A percentile compares a stretch with the other conserved stretches of the same genome.
Evolutionary conservation across 1,284 basidiomycete species (phyloP).

Genomic region (Puccinia novopanici): DNA sequence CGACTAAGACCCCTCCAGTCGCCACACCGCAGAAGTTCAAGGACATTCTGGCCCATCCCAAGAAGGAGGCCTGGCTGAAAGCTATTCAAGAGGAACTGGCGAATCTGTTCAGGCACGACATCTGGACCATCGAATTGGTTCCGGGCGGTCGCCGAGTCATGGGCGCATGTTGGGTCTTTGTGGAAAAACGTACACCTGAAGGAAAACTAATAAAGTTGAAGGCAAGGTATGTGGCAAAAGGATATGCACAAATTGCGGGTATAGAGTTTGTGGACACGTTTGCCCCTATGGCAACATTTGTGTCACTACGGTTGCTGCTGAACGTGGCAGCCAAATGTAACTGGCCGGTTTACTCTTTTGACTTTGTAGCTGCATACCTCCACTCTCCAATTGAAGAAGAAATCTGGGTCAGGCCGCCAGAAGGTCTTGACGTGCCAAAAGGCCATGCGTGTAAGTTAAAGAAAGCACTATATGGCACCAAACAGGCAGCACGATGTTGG

Average conservation of each 20-base stretch:
- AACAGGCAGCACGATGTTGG: slow-evolving; percentile 9
- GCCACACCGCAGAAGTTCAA: too few relatives aligned
- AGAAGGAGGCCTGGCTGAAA: not conserved
- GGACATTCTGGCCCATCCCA: too few relatives aligned
- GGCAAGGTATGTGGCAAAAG: slow-evolving; percentile 1
- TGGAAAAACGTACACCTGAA: slow-evolving; percentile 1
- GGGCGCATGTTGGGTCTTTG: slow-evolving; percentile 5
- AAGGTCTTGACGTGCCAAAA: too few relatives aligned
- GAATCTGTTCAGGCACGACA: not conserved
- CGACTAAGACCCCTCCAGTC: not conserved
- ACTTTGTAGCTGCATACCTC: slow-evolving; percentile 31
- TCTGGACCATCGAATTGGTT: too few relatives aligned
- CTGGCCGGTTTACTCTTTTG: slow-evolving; percentile 32
- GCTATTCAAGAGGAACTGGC: too few relatives aligned
- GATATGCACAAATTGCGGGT: too few relatives aligned
- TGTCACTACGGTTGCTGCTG: slow-evolving; percentile 7
- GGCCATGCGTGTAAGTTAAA: too few relatives aligned
- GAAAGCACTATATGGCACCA: too few relatives aligned
- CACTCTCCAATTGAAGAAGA: too few relatives aligned
- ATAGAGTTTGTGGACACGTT: too few relatives aligned
- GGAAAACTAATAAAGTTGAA: not conserved
- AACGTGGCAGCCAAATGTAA: too few relatives aligned
- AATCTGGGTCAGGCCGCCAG: too few relatives aligned
- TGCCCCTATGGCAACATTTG: slow-evolving; percentile 23
- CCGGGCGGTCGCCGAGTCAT: not conserved